phyloP scores from a whole-genome alignment of 345 rosid genomes.

The Eutrema heterophyllum region DNA sequence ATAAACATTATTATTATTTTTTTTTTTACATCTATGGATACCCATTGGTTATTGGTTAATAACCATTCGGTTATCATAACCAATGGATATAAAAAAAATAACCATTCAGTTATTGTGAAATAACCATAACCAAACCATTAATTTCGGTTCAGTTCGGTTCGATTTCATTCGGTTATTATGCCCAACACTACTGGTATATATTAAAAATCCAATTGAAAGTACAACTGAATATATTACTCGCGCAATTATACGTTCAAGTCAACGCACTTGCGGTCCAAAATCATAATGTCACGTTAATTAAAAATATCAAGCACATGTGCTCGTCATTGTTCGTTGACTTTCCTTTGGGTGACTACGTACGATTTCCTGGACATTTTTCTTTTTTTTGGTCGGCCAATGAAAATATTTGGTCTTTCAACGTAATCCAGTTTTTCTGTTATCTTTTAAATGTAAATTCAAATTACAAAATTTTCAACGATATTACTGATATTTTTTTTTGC shows the following conservation, averaged over 20 bases:
- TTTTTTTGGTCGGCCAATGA: too few species aligned
- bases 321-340: constrained; percentile 6
- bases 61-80: too few species aligned
- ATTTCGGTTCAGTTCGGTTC: too few species aligned
- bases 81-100: too few species aligned
- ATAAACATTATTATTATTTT: too few species aligned
- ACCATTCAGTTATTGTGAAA: too few species aligned
- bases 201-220: background rate
- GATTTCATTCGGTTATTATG: too few species aligned
- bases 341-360: background rate
- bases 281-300: background rate
- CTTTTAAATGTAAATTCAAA: background rate
- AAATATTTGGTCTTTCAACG: constrained; percentile 5
- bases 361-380: background rate
- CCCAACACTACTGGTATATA: too few species aligned
- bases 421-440: background rate
- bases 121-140: too few species aligned
- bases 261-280: constrained; percentile 4
- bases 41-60: too few species aligned
- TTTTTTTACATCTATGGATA: too few species aligned
- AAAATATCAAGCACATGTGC: background rate
- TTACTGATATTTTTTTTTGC: background rate
- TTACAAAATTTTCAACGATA: background rate
- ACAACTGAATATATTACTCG: background rate
- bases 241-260: background rate